Evolutionary conservation across 192 early-diverging fungal species (phyloP).

Genomic region (Coemansia aciculifera): DNA sequence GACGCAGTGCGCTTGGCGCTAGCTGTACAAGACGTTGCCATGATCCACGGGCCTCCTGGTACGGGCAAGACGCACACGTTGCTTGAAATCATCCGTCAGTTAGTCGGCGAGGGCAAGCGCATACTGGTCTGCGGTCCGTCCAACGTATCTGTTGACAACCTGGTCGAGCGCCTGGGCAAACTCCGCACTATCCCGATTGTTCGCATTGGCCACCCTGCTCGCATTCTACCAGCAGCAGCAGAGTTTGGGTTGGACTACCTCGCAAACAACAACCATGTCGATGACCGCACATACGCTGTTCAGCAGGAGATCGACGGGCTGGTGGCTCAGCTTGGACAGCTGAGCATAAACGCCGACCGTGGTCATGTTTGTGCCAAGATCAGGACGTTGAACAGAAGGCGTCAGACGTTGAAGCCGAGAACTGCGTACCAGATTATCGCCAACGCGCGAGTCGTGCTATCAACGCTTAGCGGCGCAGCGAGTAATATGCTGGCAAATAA

Average conservation of each 20-base stretch:
- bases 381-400: slow-evolving; percentile 62
- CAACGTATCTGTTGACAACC: slow-evolving; percentile 87
- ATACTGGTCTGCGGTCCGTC: slow-evolving; percentile 88
- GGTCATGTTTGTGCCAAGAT: slow-evolving; percentile 55
- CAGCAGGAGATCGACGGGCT: slow-evolving; percentile 1
- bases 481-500: slow-evolving; percentile 19
- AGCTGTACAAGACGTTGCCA: slow-evolving; percentile 62
- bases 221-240: slow-evolving; percentile 71
- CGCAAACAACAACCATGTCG: background rate
- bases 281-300: background rate
- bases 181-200: slow-evolving; percentile 64
- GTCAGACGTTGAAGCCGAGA: slow-evolving; percentile 33
- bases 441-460: slow-evolving; percentile 67
- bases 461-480: slow-evolving; percentile 76
- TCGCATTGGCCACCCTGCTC: slow-evolving; percentile 83
- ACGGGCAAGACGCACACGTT: slow-evolving; percentile 89
- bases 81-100: slow-evolving; percentile 84
- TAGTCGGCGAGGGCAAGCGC: slow-evolving; percentile 58
- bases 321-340: background rate
- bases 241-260: slow-evolving; percentile 59
- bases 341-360: background rate
- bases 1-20: slow-evolving; percentile 67
- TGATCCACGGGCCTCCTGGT: slow-evolving; percentile 85
- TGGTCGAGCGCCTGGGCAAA: slow-evolving; percentile 74
- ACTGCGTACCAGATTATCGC: slow-evolving; percentile 57